Percentiles rank a stretch among this genome's conserved stretches.
Conservation (phyloP, 78 protist genomes). For the Dictyostelium citrinum region DNA sequence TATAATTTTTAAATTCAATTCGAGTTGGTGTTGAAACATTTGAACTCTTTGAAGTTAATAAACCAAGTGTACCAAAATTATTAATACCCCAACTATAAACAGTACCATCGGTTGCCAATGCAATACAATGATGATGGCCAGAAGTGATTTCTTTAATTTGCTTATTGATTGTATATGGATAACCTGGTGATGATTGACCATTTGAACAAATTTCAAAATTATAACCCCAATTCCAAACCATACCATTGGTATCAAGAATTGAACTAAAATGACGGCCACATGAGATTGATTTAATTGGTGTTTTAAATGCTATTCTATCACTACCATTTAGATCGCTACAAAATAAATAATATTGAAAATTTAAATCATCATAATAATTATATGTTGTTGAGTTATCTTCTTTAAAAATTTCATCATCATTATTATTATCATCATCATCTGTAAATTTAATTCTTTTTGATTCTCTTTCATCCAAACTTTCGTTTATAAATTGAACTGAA, state of each 20-base stretch:
- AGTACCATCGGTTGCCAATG: neutral
- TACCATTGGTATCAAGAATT: neutral
- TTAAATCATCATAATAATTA: neutral
- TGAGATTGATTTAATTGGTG: neutral
- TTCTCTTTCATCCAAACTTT: neutral
- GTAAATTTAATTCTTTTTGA: neutral
- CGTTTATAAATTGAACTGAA: neutral
- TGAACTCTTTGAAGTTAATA: neutral
- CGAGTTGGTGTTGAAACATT: neutral
- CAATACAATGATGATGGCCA: neutral
- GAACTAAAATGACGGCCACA: conserved; percentile 2
- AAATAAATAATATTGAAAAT: neutral
- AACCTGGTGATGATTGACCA: neutral
- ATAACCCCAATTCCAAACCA: neutral
- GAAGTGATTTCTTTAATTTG: neutral
- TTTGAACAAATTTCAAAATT: neutral
- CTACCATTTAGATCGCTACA: neutral
- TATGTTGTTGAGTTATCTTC: neutral
- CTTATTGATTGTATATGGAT: neutral
- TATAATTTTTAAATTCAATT: neutral
- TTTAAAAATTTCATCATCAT: neutral
- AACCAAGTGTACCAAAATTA: neutral
- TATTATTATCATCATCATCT: neutral
- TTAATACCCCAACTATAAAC: neutral
- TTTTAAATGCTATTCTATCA: neutral